Conservation (phyloP, 2,329 filamentous ascomycete genomes). For the Trichoderma hamatum region DNA sequence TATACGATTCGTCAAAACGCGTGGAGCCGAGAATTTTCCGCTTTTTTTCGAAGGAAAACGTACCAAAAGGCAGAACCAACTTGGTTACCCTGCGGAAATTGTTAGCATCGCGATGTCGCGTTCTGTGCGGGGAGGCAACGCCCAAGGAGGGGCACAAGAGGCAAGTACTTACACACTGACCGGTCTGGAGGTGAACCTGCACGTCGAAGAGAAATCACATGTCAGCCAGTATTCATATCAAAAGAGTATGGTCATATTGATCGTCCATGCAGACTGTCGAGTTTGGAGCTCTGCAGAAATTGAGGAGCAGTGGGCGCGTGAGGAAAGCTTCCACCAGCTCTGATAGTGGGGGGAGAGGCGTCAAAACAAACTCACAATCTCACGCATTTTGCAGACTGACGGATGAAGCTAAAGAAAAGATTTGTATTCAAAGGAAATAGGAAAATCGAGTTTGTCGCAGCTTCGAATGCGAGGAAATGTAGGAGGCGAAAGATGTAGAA, state of each 20-base stretch:
- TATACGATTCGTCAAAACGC: slow-evolving; percentile 13
- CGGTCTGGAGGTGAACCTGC: slow-evolving; percentile 98
- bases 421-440: slow-evolving; percentile 19
- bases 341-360: not conserved
- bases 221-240: slow-evolving; percentile 12
- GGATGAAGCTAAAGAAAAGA: slow-evolving; percentile 17
- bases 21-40: not conserved
- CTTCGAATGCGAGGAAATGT: slow-evolving; percentile 19
- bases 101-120: slow-evolving; percentile 40
- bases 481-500: slow-evolving; percentile 14
- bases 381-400: slow-evolving; percentile 27
- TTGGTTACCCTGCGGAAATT: slow-evolving; percentile 84
- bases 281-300: not conserved
- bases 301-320: slow-evolving; percentile 18
- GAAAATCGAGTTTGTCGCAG: slow-evolving; percentile 18
- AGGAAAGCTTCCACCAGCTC: slow-evolving; percentile 14
- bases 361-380: slow-evolving; percentile 28
- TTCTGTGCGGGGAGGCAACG: slow-evolving; percentile 14
- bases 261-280: not conserved
- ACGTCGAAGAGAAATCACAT: slow-evolving; percentile 36
- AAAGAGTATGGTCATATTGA: not conserved
- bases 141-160: slow-evolving; percentile 24
- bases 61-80: slow-evolving; percentile 96
- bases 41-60: slow-evolving; percentile 9
- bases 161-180: slow-evolving; percentile 81